Evolutionary conservation across 805 yeast genomes (phyloP).

Genomic region (Candida suzukii): DNA sequence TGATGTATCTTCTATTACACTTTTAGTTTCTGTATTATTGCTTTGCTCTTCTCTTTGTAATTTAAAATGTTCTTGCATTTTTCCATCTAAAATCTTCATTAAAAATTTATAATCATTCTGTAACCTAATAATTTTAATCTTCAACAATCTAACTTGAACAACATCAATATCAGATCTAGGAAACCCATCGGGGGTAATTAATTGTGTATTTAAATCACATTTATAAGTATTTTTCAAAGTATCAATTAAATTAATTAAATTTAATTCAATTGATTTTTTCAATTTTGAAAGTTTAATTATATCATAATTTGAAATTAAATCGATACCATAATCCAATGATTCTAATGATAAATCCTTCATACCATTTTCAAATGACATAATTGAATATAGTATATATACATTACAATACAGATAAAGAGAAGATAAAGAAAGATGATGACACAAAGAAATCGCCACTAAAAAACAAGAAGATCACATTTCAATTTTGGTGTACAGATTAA

Average conservation of each 20-base stretch:
- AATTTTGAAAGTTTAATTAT: slow-evolving; percentile 20
- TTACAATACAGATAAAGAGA: too few species aligned
- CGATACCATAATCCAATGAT: slow-evolving; percentile 10
- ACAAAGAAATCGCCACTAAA: too few species aligned
- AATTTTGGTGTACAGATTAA: too few species aligned
- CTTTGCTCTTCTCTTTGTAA: not conserved
- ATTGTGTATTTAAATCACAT: slow-evolving; percentile 51
- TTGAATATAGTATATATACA: not conserved
- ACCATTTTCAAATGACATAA: slow-evolving; percentile 18
- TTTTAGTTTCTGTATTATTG: not conserved
- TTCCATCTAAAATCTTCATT: slow-evolving; percentile 36
- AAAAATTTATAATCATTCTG: slow-evolving; percentile 61
- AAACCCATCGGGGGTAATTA: slow-evolving; percentile 70
- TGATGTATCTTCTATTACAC: not conserved
- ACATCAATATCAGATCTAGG: slow-evolving; percentile 85
- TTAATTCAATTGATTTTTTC: slow-evolving; percentile 34
- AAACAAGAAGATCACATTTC: too few species aligned
- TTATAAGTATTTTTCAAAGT: slow-evolving; percentile 24
- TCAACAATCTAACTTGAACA: slow-evolving; percentile 51
- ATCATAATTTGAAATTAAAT: slow-evolving; percentile 4
- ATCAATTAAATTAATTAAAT: slow-evolving; percentile 33
- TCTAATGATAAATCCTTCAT: slow-evolving; percentile 16
- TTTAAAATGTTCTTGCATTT: slow-evolving; percentile 33
- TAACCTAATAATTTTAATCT: slow-evolving; percentile 59
- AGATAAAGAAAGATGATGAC: too few species aligned